Conservation (phyloP, 2,329 filamentous ascomycete species). For the Pyricularia sp. region DNA sequence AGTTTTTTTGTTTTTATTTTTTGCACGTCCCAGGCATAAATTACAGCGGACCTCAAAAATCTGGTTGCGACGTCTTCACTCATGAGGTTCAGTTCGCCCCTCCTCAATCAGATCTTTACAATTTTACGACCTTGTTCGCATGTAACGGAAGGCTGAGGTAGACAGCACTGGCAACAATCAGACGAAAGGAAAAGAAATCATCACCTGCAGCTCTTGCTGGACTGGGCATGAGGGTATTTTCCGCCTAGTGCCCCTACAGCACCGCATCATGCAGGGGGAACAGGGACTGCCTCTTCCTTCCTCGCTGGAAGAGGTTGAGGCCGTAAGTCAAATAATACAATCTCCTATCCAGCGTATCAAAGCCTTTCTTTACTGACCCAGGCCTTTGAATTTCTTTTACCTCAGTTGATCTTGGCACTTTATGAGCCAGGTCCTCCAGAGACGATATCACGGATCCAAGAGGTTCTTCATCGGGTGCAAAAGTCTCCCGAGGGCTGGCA, state of each 20-base stretch:
- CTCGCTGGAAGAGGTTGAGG: conserved; percentile 21
- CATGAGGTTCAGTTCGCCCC: not conserved
- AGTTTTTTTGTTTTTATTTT: too few relatives aligned
- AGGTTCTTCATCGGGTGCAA: conserved; percentile 66
- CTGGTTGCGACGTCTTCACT: not conserved
- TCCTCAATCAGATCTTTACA: not conserved
- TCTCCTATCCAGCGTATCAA: not conserved
- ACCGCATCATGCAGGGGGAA: conserved; percentile 13
- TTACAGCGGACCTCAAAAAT: too few relatives aligned
- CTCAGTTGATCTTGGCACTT: conserved; percentile 34
- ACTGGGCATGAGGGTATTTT: not conserved
- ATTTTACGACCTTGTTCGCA: not conserved
- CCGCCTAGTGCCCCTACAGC: not conserved
- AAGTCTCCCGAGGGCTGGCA: conserved; percentile 73
- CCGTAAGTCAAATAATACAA: conserved; percentile 12
- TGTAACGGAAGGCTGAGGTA: not conserved
- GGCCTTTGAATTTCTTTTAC: not conserved
- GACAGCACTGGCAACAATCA: not conserved
- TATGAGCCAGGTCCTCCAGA: conserved; percentile 35
- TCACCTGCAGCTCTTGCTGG: not conserved
- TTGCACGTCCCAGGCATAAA: not conserved
- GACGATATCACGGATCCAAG: conserved; percentile 44
- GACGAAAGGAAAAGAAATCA: not conserved
- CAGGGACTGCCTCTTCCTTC: conserved; percentile 15
- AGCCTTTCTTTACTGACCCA: not conserved